These are phyloP conservation scores for Camellia sinensis DNA, from an alignment of 148 eudicot genomes.

Conservation along the genomic window DNA sequence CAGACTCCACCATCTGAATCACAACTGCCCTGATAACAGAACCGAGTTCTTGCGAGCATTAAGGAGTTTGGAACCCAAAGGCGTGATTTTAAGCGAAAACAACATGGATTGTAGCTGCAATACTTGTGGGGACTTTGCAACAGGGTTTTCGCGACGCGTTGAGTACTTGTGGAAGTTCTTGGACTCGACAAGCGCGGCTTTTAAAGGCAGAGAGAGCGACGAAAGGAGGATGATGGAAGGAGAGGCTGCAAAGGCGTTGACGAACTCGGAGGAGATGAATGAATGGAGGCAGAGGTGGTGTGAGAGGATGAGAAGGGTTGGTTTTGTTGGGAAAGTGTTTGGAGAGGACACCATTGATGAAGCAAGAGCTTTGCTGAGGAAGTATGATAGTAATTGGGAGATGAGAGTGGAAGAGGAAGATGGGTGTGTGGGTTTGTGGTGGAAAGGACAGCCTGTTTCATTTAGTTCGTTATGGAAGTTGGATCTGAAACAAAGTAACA, in stretches of 20 bases:
- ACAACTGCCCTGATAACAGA: constrained; percentile 35
- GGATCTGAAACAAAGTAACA: constrained; percentile 14
- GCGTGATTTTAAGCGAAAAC: constrained; percentile 47
- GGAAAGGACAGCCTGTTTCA: constrained; percentile 58
- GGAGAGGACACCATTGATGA: constrained; percentile 46
- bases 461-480: constrained; percentile 52
- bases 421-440: constrained; percentile 37
- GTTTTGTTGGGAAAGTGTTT: constrained; percentile 33
- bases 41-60: constrained; percentile 36
- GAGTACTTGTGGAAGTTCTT: constrained; percentile 49
- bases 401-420: constrained; percentile 47
- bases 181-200: constrained; percentile 50
- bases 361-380: constrained; percentile 43
- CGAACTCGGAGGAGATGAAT: constrained; percentile 41
- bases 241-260: constrained; percentile 45
- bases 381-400: constrained; percentile 58
- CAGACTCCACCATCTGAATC: constrained; percentile 43
- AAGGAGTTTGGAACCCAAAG: constrained; percentile 36
- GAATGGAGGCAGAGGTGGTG: constrained; percentile 54
- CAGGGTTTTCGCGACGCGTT: constrained; percentile 35
- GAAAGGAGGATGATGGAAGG: constrained; percentile 52
- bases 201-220: constrained; percentile 49
- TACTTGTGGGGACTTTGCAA: constrained; percentile 36
- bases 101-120: constrained; percentile 45
- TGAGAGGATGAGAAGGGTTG: constrained; percentile 43